These are phyloP conservation scores for Umbelopsis ramanniana DNA, from an alignment of 192 early-diverging fungal genomes.

Conservation along the genomic window DNA sequence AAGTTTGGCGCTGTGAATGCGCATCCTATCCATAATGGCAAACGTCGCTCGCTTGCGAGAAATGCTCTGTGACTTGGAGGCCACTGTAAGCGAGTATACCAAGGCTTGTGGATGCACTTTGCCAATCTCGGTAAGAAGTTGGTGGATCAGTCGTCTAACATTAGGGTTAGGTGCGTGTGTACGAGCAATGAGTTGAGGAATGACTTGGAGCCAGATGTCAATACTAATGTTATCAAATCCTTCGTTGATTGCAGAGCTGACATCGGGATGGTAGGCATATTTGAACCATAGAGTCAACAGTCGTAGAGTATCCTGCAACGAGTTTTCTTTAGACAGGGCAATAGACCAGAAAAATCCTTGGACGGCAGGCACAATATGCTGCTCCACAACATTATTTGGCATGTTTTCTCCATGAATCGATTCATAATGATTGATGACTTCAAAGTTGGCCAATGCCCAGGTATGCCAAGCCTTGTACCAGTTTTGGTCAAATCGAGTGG, in stretches of 20 bases:
- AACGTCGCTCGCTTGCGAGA: constrained; percentile 78
- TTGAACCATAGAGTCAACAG: constrained; percentile 96
- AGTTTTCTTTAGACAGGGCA: constrained; percentile 80
- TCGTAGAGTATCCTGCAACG: constrained; percentile 93
- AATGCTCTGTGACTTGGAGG: constrained; percentile 86
- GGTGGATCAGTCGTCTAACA: constrained; percentile 85
- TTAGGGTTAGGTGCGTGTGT: constrained; percentile 81
- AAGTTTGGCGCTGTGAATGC: constrained; percentile 76
- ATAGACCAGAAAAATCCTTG: constrained; percentile 95
- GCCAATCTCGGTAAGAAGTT: constrained; percentile 87
- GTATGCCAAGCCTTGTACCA: constrained; percentile 99
- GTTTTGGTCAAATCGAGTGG: constrained; percentile 85
- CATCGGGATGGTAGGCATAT: constrained; percentile 86
- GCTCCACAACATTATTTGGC: constrained; percentile 48
- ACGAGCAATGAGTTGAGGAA: constrained; percentile 95
- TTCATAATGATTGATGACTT: constrained; percentile 80
- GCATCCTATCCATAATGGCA: constrained; percentile 91
- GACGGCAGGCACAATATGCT: constrained; percentile 88
- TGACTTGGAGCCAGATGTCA: constrained; percentile 96
- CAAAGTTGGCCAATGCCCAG: constrained; percentile 93
- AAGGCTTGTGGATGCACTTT: constrained; percentile 95
- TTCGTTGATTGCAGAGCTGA: constrained; percentile 79
- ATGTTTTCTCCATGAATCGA: constrained; percentile 53
- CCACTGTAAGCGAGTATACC: constrained; percentile 96
- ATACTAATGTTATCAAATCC: constrained; percentile 85